Evolutionary conservation across 1,139 yeast genomes (phyloP).

Genomic region (Magnusiomyces fungicola): DNA sequence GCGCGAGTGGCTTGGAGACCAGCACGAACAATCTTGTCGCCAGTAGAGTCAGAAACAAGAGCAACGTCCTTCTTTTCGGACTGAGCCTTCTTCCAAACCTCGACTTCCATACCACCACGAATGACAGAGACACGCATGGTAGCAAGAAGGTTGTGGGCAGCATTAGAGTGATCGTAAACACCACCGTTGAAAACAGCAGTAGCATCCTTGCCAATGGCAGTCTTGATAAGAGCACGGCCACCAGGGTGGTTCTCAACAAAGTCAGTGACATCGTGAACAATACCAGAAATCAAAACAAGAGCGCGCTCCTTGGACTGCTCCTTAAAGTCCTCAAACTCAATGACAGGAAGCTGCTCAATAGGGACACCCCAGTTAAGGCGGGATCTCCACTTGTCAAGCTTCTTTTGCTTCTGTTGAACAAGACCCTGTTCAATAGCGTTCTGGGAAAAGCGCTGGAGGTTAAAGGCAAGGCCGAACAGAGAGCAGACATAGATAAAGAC

Average conservation of each 20-base stretch:
- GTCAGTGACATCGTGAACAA: conserved; percentile 82
- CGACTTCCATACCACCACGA: conserved; percentile 76
- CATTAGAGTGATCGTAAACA: conserved; percentile 93
- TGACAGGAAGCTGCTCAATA: conserved; percentile 75
- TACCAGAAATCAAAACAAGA: conserved; percentile 82
- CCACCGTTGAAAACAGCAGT: conserved; percentile 98
- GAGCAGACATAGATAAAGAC: conserved; percentile 62
- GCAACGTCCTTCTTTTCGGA: conserved; percentile 36
- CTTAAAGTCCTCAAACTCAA: conserved; percentile 81
- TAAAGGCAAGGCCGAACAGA: conserved; percentile 78
- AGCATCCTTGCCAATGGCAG: conserved; percentile 92
- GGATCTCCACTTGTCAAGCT: conserved; percentile 71
- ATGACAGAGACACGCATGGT: conserved; percentile 95
- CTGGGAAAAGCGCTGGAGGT: conserved; percentile 87
- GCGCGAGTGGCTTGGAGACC: conserved; percentile 50
- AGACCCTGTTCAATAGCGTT: conserved; percentile 95
- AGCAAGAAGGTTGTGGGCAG: conserved; percentile 93
- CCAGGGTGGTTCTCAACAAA: conserved; percentile 96
- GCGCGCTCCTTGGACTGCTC: conserved; percentile 54
- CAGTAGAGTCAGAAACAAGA: conserved; percentile 44
- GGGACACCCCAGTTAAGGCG: conserved; percentile 90
- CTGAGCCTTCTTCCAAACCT: conserved; percentile 52
- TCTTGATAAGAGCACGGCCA: conserved; percentile 80
- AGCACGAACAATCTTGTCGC: conserved; percentile 49
- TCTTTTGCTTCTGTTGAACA: conserved; percentile 94